phyloP scores from a whole-genome alignment of 768 basidiomycete genomes.

The Mycena crocata region DNA sequence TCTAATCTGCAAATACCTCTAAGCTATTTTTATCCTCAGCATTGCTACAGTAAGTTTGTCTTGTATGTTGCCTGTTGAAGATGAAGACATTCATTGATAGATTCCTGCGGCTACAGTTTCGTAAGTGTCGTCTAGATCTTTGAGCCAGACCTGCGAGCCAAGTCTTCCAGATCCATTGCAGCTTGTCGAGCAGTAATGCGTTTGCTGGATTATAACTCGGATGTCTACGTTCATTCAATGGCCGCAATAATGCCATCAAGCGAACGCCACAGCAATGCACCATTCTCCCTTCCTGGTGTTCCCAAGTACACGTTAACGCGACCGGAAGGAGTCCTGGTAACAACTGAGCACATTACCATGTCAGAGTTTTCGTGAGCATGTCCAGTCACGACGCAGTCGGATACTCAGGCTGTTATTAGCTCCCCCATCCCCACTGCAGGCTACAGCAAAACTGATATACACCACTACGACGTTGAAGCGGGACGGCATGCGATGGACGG shows the following conservation, averaged over 20 bases:
- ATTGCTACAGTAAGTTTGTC: conserved; percentile 61
- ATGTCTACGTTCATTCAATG: conserved; percentile 61
- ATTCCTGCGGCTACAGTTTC: conserved; percentile 76
- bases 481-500: conserved; percentile 15
- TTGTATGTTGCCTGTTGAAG: conserved; percentile 22
- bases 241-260: conserved; percentile 50
- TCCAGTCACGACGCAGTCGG: not conserved
- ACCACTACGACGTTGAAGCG: conserved; percentile 24
- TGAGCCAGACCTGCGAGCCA: conserved; percentile 5
- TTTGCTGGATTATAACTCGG: conserved; percentile 65
- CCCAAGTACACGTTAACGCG: conserved; percentile 48
- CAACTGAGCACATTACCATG: conserved; percentile 72
- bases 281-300: conserved; percentile 40
- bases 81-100: conserved; percentile 38
- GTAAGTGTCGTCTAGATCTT: conserved; percentile 46
- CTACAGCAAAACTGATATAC: conserved; percentile 24
- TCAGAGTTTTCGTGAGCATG: conserved; percentile 62
- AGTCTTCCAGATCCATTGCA: conserved; percentile 60
- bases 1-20: not conserved
- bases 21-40: conserved; percentile 42
- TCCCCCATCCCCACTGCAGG: not conserved
- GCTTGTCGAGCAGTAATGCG: conserved; percentile 78
- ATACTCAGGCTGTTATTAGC: not conserved
- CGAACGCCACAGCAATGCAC: conserved; percentile 45
- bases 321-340: conserved; percentile 63